Evolutionary conservation across 2,329 filamentous ascomycete genomes (phyloP).

Genomic region (Nemania bipapillata): DNA sequence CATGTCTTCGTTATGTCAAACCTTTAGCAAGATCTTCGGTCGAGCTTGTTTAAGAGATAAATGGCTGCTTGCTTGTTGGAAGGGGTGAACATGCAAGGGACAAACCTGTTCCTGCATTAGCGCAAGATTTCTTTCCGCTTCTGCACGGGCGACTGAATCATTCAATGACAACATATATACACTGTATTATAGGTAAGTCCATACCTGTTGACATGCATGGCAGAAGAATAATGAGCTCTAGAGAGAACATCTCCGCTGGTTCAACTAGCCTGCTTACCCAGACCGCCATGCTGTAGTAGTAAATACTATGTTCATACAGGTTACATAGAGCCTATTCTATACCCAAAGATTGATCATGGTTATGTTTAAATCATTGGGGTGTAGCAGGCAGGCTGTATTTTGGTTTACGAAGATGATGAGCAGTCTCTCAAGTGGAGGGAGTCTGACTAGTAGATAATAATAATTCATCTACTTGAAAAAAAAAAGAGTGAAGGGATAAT

Average conservation of each 20-base stretch:
- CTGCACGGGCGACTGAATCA: slow-evolving; percentile 1
- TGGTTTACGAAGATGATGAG: background rate
- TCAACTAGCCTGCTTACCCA: no score
- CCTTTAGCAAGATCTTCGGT: slow-evolving; percentile 5
- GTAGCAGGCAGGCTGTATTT: background rate
- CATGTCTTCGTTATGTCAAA: background rate
- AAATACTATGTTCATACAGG: no score
- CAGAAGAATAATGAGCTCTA: no score
- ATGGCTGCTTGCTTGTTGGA: background rate
- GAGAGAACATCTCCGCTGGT: no score
- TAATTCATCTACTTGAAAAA: no score
- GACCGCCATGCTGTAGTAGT: background rate
- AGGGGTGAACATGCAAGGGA: slow-evolving; percentile 30
- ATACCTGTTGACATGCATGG: no score
- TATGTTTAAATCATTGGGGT: background rate
- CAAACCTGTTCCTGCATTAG: slow-evolving; percentile 50
- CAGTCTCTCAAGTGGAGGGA: no score
- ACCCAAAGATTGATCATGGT: background rate
- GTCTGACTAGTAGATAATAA: background rate
- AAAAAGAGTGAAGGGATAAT: no score
- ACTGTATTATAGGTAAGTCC: background rate
- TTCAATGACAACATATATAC: background rate
- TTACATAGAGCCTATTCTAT: no score
- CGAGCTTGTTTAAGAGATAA: background rate
- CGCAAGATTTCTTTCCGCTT: slow-evolving; percentile 28